These are phyloP conservation scores for Lyophyllum atratum DNA, from an alignment of 768 basidiomycete genomes.

Conservation along the genomic window DNA sequence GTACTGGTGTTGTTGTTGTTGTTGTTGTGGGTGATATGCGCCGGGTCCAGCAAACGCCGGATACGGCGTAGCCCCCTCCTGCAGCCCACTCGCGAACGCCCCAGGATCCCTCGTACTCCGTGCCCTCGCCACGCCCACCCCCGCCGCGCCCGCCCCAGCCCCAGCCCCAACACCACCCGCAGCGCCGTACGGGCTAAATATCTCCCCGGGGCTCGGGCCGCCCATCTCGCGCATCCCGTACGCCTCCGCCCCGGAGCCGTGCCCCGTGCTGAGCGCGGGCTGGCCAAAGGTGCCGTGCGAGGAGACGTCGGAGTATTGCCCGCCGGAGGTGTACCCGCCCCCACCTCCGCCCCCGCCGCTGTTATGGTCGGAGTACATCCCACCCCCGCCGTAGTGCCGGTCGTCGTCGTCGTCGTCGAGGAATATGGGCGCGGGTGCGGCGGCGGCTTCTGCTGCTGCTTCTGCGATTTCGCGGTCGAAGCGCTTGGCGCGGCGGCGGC, in stretches of 20 bases:
- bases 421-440: conserved; percentile 53
- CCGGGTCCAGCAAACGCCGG: conserved; percentile 37
- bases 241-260: conserved; percentile 35
- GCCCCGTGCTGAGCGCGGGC: conserved; percentile 37
- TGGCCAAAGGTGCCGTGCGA: conserved; percentile 57
- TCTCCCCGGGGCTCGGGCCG: conserved; percentile 27
- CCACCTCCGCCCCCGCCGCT: conserved; percentile 15
- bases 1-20: background rate
- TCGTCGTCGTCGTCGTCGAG: conserved; percentile 54
- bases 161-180: conserved; percentile 30
- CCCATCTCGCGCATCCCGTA: conserved; percentile 47
- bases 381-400: conserved; percentile 25
- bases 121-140: conserved; percentile 43
- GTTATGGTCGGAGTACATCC: conserved; percentile 40
- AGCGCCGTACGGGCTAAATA: conserved; percentile 31
- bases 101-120: conserved; percentile 33
- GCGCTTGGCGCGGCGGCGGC: conserved; percentile 61
- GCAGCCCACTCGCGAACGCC: conserved; percentile 33
- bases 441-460: conserved; percentile 66
- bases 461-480: conserved; percentile 77
- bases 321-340: background rate
- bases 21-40: background rate
- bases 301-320: conserved; percentile 22
- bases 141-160: conserved; percentile 30
- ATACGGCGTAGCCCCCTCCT: conserved; percentile 40